phyloP scores from a whole-genome alignment of 2,329 filamentous ascomycete species.

The Fusarium graminum region DNA sequence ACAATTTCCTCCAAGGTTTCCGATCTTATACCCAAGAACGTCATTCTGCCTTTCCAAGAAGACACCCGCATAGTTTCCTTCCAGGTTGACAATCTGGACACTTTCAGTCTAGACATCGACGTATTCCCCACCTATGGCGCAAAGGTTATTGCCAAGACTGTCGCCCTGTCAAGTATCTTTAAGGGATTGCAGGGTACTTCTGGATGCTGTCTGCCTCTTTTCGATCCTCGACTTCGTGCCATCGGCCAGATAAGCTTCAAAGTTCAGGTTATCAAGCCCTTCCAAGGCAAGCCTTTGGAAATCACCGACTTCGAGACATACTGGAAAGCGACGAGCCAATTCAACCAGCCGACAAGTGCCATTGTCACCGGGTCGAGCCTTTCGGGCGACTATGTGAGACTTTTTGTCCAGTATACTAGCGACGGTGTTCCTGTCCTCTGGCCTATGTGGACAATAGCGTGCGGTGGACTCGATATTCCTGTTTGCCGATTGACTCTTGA shows the following conservation, averaged over 20 bases:
- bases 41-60: conserved; percentile 95
- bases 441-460: conserved; percentile 83
- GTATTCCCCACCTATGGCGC: conserved; percentile 98
- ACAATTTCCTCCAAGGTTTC: conserved; percentile 97
- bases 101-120: conserved; percentile 96
- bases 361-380: conserved; percentile 95
- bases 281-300: conserved; percentile 90
- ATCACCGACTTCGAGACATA: conserved; percentile 99
- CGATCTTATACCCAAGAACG: conserved; percentile 95
- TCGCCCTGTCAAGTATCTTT: conserved; percentile 90
- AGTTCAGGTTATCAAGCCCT: conserved; percentile 96
- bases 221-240: conserved; percentile 89
- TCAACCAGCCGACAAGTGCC: conserved; percentile 82
- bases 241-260: conserved; percentile 96
- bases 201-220: conserved; percentile 86
- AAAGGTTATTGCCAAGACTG: conserved; percentile 96
- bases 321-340: conserved; percentile 97
- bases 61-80: conserved; percentile 94
- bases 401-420: conserved; percentile 92
- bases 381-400: conserved; percentile 91
- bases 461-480: conserved; percentile 83
- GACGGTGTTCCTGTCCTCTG: conserved; percentile 90
- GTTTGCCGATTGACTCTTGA: conserved; percentile 81
- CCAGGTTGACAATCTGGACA: conserved; percentile 92
- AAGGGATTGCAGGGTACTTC: conserved; percentile 79